Evolutionary conservation across 306 rosid genomes (phyloP), one percentile per base, ranked within the genome.

Genomic region (Citrullus mucosospermus): DNA sequence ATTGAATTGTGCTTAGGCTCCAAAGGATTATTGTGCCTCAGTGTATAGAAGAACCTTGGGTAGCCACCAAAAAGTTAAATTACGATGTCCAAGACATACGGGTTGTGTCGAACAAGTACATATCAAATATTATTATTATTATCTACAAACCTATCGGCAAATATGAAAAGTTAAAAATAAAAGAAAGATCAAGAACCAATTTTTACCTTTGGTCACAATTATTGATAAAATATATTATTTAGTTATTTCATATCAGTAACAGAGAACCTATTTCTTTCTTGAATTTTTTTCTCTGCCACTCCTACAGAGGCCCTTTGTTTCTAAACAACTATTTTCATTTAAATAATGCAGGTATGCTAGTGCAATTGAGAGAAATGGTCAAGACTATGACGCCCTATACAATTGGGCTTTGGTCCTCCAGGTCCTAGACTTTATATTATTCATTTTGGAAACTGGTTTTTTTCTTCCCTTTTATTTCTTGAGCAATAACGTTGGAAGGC

Each of bases 351-450:
- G 99, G 89, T 96, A 96, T 88, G 99, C 98, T 71, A 83, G 91
- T 85, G 92, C 98, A 57, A 89, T 92, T 83, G 98, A 90, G 88
- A 91, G 97, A 87, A 91, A 92, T 62, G 92, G 93, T 55, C 91
- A 86, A n/a, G 99, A 96, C 87, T 91, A 91, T 84, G 99, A 96
- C 81, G 97, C 99, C 18, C 89, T 96, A 5, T 96, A 96, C 89
- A 96, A 92, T 74, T 96, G 99, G 97, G 99, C 98, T 8, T 85
- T 96, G 88, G 98, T 96, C 17, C 99, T 92, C 80, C 99, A 95
- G 99, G 97, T 95, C 61, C 63, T 90, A 71, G 65, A 78, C 76
- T 46, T 43, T 9, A 75, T 59, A 81, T 30, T 15, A 83, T 78
- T 68, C 30, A 30, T 78, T 75, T 44, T 46, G 71, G 8, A 22